These are phyloP conservation scores for Apiospora kogelbergensis DNA, from an alignment of 2,329 filamentous ascomycete species.

Conservation along the genomic window DNA sequence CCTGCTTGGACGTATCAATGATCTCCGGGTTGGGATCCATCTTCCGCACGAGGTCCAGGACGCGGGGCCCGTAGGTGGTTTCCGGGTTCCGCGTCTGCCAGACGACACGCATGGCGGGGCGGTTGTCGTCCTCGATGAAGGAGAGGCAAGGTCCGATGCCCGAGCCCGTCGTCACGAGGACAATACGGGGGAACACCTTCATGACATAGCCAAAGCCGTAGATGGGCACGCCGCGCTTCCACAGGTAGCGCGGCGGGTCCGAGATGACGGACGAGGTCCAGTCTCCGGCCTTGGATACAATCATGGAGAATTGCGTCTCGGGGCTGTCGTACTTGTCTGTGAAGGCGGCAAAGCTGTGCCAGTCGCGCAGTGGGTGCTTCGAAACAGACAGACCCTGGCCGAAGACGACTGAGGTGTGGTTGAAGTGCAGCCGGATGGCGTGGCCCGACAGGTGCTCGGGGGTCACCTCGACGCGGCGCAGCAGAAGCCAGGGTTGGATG, in stretches of 20 bases:
- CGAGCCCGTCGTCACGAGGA: constrained; percentile 63
- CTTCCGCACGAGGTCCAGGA: constrained; percentile 24
- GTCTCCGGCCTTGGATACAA: constrained; percentile 64
- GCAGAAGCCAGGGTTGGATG: constrained; percentile 61
- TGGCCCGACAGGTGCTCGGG: constrained; percentile 60
- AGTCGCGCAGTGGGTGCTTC: constrained; percentile 55
- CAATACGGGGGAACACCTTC: constrained; percentile 53
- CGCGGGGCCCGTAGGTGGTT: constrained; percentile 32
- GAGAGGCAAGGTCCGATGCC: constrained; percentile 63
- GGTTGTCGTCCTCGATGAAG: constrained; percentile 44
- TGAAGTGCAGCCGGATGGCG: constrained; percentile 59
- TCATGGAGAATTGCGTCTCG: constrained; percentile 49
- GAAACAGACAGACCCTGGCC: constrained; percentile 53
- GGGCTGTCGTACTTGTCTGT: constrained; percentile 37
- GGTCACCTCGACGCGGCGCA: constrained; percentile 56
- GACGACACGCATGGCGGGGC: constrained; percentile 30
- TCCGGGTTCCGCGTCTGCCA: constrained; percentile 35
- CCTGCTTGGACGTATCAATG: constrained; percentile 28
- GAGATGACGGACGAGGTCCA: constrained; percentile 60
- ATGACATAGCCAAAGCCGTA: constrained; percentile 59
- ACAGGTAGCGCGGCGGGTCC: constrained; percentile 53
- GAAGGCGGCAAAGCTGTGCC: constrained; percentile 64
- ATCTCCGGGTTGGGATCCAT: constrained; percentile 32
- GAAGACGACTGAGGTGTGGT: constrained; percentile 46
- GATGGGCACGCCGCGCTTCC: constrained; percentile 58